Conservation (phyloP, 305 asterid genomes). For the Vinca major region DNA sequence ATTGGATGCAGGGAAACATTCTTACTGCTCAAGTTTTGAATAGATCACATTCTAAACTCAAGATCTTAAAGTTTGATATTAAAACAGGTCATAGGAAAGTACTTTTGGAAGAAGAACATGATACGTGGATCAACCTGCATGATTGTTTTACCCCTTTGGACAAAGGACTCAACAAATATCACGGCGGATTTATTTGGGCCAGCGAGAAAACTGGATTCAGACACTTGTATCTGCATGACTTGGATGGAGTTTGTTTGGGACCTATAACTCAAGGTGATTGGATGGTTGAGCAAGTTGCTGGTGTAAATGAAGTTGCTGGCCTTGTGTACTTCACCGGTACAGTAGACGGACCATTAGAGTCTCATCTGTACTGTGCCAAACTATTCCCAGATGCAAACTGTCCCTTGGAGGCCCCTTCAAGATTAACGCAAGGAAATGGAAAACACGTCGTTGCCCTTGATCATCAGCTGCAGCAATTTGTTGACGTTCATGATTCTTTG, state of each 20-base stretch:
- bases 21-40: constrained; percentile 80
- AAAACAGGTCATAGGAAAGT: constrained; percentile 59
- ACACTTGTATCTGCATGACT: constrained; percentile 64
- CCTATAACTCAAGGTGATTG: constrained; percentile 84
- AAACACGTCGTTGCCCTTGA: constrained; percentile 73
- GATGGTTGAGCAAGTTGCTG: constrained; percentile 85
- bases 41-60: constrained; percentile 60
- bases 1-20: constrained; percentile 75
- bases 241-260: constrained; percentile 56
- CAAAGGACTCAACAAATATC: constrained; percentile 38
- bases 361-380: constrained; percentile 62
- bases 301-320: constrained; percentile 72
- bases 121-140: constrained; percentile 79
- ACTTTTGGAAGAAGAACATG: constrained; percentile 63
- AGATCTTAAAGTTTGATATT: constrained; percentile 68
- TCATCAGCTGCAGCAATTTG: constrained; percentile 72
- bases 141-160: constrained; percentile 83
- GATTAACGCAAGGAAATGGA: constrained; percentile 72
- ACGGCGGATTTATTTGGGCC: constrained; percentile 81
- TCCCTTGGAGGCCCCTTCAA: constrained; percentile 35
- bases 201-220: constrained; percentile 79
- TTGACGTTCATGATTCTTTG: constrained; percentile 67
- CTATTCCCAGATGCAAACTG: constrained; percentile 35
- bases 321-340: constrained; percentile 64
- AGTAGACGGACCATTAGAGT: constrained; percentile 65